Evolutionary conservation across 1,139 yeast species (phyloP).

Genomic region (Geotrichum cucujoidarum): DNA sequence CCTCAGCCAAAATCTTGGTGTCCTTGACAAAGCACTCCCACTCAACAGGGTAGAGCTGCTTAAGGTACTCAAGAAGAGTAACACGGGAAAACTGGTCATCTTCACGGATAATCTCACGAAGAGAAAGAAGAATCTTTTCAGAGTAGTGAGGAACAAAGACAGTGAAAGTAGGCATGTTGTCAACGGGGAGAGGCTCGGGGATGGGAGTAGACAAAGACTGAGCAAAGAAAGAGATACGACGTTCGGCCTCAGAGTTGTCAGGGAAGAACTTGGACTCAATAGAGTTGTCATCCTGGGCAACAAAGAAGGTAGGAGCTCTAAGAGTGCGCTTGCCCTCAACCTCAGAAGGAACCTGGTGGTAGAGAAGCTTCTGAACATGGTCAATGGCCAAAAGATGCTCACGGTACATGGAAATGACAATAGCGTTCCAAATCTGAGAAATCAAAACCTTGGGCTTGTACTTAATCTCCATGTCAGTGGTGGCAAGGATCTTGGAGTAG

Average conservation of each 20-base stretch:
- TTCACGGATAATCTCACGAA: constrained; percentile 96
- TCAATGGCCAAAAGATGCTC: constrained; percentile 96
- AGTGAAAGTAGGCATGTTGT: constrained; percentile 98
- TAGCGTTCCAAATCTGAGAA: constrained; percentile 98
- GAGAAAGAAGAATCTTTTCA: constrained; percentile 88
- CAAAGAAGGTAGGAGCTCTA: constrained; percentile 98
- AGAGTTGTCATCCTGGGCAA: constrained; percentile 94
- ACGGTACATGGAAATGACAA: constrained; percentile 96
- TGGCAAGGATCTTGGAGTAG: constrained; percentile 93
- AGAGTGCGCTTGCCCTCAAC: constrained; percentile 96
- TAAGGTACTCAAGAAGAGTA: constrained; percentile 89
- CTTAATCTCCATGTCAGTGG: constrained; percentile 98
- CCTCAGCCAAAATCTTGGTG: constrained; percentile 96
- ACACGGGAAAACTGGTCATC: constrained; percentile 98
- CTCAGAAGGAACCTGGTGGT: constrained; percentile 92
- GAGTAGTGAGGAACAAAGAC: constrained; percentile 97
- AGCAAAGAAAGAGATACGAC: constrained; percentile 98
- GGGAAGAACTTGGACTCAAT: constrained; percentile 96
- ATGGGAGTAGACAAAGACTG: constrained; percentile 97
- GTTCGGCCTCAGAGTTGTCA: constrained; percentile 92
- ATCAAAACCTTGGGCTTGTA: constrained; percentile 97
- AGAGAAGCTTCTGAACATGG: constrained; percentile 92
- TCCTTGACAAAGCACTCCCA: constrained; percentile 99
- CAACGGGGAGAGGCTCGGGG: constrained; percentile 97
- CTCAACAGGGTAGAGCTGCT: constrained; percentile 96